Evolutionary conservation across 768 basidiomycete species (phyloP).

Genomic region (Sistotremastrum niveocremeum): DNA sequence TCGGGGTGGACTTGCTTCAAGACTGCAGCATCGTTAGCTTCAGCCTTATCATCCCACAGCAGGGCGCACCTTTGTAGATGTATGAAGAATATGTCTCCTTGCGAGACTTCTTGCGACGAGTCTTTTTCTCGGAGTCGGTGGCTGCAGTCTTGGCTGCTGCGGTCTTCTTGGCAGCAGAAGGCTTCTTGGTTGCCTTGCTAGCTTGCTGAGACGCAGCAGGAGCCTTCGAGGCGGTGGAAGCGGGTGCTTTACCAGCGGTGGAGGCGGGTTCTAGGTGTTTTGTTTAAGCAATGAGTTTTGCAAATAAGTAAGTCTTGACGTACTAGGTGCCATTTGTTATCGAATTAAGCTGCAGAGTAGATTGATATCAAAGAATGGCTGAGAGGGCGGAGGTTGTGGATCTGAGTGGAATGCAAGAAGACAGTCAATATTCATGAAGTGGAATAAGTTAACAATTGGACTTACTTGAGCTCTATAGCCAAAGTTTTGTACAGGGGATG

Average conservation of each 20-base stretch:
- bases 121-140: slow-evolving; percentile 60
- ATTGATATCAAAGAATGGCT: too few species aligned
- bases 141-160: slow-evolving; percentile 40
- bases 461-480: too few species aligned
- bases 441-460: too few species aligned
- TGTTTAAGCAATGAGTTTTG: too few species aligned
- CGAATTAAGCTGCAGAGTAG: too few species aligned
- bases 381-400: too few species aligned
- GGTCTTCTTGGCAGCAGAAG: slow-evolving; percentile 32
- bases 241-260: slow-evolving; percentile 42
- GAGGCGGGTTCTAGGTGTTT: slow-evolving; percentile 22
- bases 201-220: slow-evolving; percentile 36
- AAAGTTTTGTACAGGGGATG: too few species aligned
- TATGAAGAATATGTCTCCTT: slow-evolving; percentile 93
- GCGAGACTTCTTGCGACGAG: slow-evolving; percentile 76
- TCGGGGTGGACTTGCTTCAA: slow-evolving; percentile 97
- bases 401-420: too few species aligned
- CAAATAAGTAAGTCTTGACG: too few species aligned
- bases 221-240: slow-evolving; percentile 42
- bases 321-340: too few species aligned
- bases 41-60: background rate
- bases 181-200: slow-evolving; percentile 47
- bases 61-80: slow-evolving; percentile 73
- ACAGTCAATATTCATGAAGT: too few species aligned
- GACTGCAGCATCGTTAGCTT: slow-evolving; percentile 29